Conservation (phyloP, 805 yeast species). For the Hanseniaspora occidentalis region DNA sequence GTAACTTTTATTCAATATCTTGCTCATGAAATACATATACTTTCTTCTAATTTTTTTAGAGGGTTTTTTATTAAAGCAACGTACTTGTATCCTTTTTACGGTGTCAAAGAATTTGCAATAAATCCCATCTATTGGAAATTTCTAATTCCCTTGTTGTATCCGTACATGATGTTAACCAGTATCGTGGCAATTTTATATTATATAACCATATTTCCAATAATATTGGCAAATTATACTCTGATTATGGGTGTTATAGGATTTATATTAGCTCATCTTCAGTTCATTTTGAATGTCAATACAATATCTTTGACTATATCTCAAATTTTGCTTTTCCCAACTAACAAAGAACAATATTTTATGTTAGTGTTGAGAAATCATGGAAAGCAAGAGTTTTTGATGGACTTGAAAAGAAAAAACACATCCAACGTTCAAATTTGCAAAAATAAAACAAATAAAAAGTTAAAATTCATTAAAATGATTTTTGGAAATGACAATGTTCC, state of each 20-base stretch:
- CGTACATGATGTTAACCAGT: constrained; percentile 14
- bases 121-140: constrained; percentile 20
- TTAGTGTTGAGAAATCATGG: constrained; percentile 12
- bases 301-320: constrained; percentile 16
- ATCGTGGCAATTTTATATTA: constrained; percentile 15
- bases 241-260: constrained; percentile 24
- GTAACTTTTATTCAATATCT: no score
- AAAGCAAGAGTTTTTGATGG: constrained; percentile 10
- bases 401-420: constrained; percentile 1
- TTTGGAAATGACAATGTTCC: neutral
- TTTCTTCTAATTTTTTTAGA: constrained; percentile 6
- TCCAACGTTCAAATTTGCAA: neutral
- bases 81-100: constrained; percentile 17
- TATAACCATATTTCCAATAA: constrained; percentile 17
- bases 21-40: no score
- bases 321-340: constrained; percentile 14
- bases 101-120: constrained; percentile 15
- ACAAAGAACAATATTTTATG: constrained; percentile 16
- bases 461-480: neutral
- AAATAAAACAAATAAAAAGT: no score
- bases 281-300: constrained; percentile 19
- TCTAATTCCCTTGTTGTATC: constrained; percentile 14
- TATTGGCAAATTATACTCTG: constrained; percentile 15
- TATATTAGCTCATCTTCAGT: constrained; percentile 19
- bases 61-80: constrained; percentile 10